A percentile compares a stretch with the other conserved stretches of the same genome.
Conservation (phyloP, 768 basidiomycete species). For the Zangia roseola region DNA sequence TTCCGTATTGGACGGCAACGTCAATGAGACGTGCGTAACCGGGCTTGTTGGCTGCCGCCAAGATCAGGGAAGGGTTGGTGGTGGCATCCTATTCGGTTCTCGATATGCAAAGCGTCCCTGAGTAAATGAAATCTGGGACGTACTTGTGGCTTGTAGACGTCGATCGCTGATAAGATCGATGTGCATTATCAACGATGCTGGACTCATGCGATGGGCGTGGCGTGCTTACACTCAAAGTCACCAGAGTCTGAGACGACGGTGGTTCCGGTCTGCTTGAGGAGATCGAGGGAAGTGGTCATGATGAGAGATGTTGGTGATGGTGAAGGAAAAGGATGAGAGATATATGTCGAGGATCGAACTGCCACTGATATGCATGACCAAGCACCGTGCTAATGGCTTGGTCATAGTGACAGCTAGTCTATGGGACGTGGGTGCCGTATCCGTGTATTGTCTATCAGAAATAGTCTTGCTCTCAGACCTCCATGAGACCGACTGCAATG, state of each 20-base stretch:
- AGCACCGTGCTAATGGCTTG: not conserved
- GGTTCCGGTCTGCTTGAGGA: constrained; percentile 89
- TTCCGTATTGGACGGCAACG: constrained; percentile 68
- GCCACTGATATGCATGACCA: constrained; percentile 6
- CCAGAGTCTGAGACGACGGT: constrained; percentile 97
- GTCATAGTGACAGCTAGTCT: not conserved
- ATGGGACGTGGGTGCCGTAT: constrained; percentile 4
- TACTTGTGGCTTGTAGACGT: constrained; percentile 93
- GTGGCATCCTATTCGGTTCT: constrained; percentile 76
- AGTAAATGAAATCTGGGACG: constrained; percentile 19
- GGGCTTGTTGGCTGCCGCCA: constrained; percentile 89
- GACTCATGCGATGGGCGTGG: constrained; percentile 7
- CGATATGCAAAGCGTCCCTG: constrained; percentile 6
- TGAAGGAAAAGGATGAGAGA: constrained; percentile 8
- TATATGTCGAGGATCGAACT: constrained; percentile 13
- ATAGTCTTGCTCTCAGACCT: constrained; percentile 14
- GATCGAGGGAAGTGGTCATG: constrained; percentile 81
- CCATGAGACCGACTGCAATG: no score
- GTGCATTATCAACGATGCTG: constrained; percentile 23
- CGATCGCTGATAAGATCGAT: constrained; percentile 66
- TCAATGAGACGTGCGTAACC: constrained; percentile 83
- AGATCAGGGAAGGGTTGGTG: constrained; percentile 94
- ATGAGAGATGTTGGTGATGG: constrained; percentile 31
- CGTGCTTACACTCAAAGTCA: constrained; percentile 75
- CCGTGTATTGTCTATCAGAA: no score